phyloP scores from a whole-genome alignment of 2,329 filamentous ascomycete species.

The Pseudogymnoascus sp. region DNA sequence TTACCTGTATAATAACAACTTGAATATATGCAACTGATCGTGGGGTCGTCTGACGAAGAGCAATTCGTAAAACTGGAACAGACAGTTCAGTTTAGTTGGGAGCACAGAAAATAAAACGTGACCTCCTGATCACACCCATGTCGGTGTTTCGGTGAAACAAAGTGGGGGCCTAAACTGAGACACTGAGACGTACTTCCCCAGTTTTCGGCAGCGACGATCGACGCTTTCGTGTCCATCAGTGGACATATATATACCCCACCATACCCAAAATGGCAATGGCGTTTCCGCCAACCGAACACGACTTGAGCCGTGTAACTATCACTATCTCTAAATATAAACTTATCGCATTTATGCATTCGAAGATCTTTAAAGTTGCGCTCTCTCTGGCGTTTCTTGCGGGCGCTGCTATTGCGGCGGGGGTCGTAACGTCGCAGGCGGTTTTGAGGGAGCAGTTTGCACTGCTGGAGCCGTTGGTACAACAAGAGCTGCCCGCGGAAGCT shows the following conservation, averaged over 20 bases:
- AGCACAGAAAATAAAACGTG: not conserved
- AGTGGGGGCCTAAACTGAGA: not conserved
- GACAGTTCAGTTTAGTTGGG: not conserved
- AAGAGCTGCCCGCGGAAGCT: constrained; percentile 25
- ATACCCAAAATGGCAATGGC: not conserved
- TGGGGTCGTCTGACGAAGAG: not conserved
- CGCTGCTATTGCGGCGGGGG: not conserved
- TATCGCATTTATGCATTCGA: not conserved
- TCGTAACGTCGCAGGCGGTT: not conserved
- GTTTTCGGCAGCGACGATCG: not conserved
- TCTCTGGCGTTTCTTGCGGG: not conserved
- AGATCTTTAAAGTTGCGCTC: not conserved
- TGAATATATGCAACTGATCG: not conserved
- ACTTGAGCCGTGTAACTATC: not conserved
- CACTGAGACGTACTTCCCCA: not conserved
- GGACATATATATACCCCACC: not conserved
- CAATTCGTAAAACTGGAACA: not conserved
- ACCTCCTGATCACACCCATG: not conserved
- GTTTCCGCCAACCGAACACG: not conserved
- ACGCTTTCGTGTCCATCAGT: not conserved
- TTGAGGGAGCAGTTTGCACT: not conserved
- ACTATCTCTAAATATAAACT: not conserved
- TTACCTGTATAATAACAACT: not conserved
- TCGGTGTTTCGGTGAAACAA: not conserved
- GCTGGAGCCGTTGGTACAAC: not conserved